Base-by-base conservation (phyloP, 2,329 filamentous ascomycete species). In the Botryotinia narcissicola region DNA sequence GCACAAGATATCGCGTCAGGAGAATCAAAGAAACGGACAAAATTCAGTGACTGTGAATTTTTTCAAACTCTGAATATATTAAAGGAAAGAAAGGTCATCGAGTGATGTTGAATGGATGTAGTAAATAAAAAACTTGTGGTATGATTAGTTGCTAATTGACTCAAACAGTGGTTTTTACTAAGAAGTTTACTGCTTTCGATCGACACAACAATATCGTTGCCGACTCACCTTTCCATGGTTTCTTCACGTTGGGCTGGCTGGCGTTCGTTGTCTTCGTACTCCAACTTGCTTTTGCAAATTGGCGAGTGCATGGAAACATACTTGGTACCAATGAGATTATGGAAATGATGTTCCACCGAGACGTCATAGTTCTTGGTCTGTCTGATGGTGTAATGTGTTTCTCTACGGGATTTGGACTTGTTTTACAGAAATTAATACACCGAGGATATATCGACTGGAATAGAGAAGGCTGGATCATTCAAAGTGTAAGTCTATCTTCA, bases 161-260 rank as follows among this genome's bases (percentile, higher is more conserved):
- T 51, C 22, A 7, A n/a, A 69, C n/a, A 73, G 71, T 93, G 62
- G 87, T 93, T 70, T 95, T 94, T 79, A 93, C 91, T 0, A 85
- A 88, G 37, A 90, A 91, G 75, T 92, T 93, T 78, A 92, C 91
- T 9, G 87, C 90, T 0, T 94, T 95, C 80, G 92, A 95, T 81
- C 86, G 90, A 18, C 89, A 92, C 76, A 94, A 94, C 78, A 85
- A 87, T 8, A 83, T 84, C 1, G 87, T 88, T 2, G 86, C 87
- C 5, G 89, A 90, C 66, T 93, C 90, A 60, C 90, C 90, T 0
- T 95, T 94, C 78, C 89, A 92, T 80, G 93, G 93, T 44, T 95
- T 95, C 83, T 94, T 93, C 79, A 92, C 90, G 0, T 84, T 95
- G 0, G 94, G 94, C 81, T 95, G 93, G 92, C 86, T 94, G 64